Base-by-base conservation (phyloP, 139 green algal species). In the Desmodesmus armatus region DNA sequence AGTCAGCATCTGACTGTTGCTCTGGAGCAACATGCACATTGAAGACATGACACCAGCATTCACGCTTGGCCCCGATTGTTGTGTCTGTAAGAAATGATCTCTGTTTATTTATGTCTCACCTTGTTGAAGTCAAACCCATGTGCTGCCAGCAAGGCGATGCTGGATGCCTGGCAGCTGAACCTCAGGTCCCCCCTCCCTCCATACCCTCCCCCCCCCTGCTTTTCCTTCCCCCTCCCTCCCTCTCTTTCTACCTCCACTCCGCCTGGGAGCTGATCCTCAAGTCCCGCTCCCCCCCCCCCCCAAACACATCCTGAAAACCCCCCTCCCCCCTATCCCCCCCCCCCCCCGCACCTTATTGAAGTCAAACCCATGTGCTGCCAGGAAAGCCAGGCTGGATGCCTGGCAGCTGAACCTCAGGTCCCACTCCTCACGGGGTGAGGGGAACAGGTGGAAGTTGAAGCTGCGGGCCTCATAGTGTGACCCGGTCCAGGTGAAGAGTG, bases 371-470 rank as follows among this genome's bases (percentile, higher is more conserved):
- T 92, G 75, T 25, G 58, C 29, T 9, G 91, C 89, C 40, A 97
- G 88, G 80, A 96, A 97, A 0, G 90, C 76, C 27, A 97, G 77
- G n/a, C 86, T 91, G 5, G 84, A 83, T 31, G 91, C 94, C 87
- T 97, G 91, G 82, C 80, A 96, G 40, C 91, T 44, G 82, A 97
- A 97, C 27, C 94, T 90, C 72, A 58, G 66, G 66, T 97, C 89
- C 13, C 47, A 51, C 21, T 85, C 88, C 5, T 89, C 85, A 23
- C 87, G 63, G 7, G 87, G 78, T 1, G 40, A 58, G 0, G 94
- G 94, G 70, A 97, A 96, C 27, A 95, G 39, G 70, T 94, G 92
- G 65, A 96, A 95, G 80, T 97, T 97, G 91, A 96, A 97, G 33
- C 93, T 95, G 31, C 78, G 85, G 11, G 85, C 88, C 37, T 87